phyloP scores from a whole-genome alignment of 257 asterid genomes.

The Craterostigma plantagineum region DNA sequence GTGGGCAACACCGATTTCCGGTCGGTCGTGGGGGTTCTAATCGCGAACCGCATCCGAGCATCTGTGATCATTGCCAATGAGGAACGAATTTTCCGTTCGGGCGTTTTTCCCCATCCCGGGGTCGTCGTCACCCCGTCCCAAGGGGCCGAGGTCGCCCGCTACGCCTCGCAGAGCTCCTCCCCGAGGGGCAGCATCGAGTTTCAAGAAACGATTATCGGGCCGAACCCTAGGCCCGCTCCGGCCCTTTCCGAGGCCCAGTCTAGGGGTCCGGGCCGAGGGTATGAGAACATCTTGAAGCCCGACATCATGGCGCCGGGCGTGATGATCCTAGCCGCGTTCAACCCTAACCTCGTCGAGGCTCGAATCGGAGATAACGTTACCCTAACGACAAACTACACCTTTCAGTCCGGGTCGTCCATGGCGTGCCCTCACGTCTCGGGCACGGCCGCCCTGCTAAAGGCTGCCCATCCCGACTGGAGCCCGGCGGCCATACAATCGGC shows the following conservation, averaged over 20 bases:
- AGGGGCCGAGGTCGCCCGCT: constrained; percentile 8
- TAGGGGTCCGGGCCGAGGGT: constrained; percentile 13
- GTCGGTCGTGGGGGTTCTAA: background rate
- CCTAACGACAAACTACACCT: constrained; percentile 13
- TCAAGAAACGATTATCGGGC: constrained; percentile 19
- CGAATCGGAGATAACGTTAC: constrained; percentile 9
- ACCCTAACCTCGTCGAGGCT: constrained; percentile 5
- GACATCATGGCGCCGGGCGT: constrained; percentile 35
- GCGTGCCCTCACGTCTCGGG: constrained; percentile 98
- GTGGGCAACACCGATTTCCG: background rate
- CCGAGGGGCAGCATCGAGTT: constrained; percentile 18
- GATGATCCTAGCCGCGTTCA: constrained; percentile 16
- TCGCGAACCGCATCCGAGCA: constrained; percentile 7
- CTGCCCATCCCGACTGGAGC: constrained; percentile 52
- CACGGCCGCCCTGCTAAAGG: constrained; percentile 49
- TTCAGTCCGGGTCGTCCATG: constrained; percentile 59
- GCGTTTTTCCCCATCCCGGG: constrained; percentile 15
- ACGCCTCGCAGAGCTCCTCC: background rate
- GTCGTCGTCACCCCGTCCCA: constrained; percentile 11
- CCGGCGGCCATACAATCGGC: constrained; percentile 86
- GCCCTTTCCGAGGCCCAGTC: constrained; percentile 16
- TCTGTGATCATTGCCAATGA: constrained; percentile 15
- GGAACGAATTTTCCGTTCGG: background rate
- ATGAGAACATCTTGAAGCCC: constrained; percentile 22
- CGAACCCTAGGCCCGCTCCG: constrained; percentile 16